phyloP scores from a whole-genome alignment of 108 stramenopile species.

The Nitzschia sp. region DNA sequence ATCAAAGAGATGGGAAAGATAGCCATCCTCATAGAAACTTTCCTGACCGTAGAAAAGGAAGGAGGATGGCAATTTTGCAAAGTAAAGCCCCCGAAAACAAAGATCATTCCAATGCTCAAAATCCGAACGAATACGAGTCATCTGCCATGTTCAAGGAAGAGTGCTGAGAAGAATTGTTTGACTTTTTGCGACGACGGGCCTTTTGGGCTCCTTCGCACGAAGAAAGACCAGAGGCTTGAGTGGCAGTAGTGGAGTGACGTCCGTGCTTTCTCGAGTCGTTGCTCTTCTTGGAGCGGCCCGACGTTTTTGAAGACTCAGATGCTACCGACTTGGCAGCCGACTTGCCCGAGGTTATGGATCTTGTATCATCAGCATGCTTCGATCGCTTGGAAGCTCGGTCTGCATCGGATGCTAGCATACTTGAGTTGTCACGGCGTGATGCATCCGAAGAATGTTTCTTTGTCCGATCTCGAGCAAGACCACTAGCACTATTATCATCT shows the following conservation, averaged over 20 bases:
- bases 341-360: neutral
- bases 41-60: too few species aligned
- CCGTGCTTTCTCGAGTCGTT: slow-evolving; percentile 8
- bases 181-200: slow-evolving; percentile 28
- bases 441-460: too few species aligned
- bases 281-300: neutral
- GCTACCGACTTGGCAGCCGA: neutral
- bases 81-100: too few species aligned
- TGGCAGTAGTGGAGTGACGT: neutral
- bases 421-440: too few species aligned
- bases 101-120: neutral
- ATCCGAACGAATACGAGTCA: slow-evolving; percentile 10
- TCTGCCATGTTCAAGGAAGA: slow-evolving; percentile 4
- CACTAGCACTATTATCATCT: too few species aligned
- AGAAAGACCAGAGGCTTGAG: slow-evolving; percentile 8
- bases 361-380: neutral
- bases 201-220: neutral
- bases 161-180: neutral
- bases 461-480: too few species aligned
- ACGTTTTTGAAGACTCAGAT: neutral
- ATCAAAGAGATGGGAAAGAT: too few species aligned
- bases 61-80: too few species aligned
- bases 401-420: neutral
- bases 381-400: neutral
- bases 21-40: too few species aligned